Evolutionary conservation across 176 grass and related monocot genomes (phyloP), one percentile per base, ranked within the genome.

Genomic region (Zea luxurians): DNA sequence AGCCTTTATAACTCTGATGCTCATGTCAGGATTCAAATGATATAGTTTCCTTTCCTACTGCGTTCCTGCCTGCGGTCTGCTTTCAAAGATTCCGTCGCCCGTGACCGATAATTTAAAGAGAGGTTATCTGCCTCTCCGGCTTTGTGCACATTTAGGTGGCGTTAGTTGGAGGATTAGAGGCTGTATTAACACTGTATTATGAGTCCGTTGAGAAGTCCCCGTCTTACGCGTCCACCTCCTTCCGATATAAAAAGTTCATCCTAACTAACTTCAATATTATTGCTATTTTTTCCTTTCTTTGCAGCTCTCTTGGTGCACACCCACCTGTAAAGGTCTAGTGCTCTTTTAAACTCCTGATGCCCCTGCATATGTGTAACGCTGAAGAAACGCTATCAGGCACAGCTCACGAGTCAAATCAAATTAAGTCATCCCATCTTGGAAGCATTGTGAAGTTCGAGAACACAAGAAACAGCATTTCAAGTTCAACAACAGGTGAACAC

Each of bases 121-220:
- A 41, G 36, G 69, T 20, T 13, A 68, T 58, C 76, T 64, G 48
- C 37, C 61, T 48, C 13, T 69, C 65, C 64, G 43, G 18, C 77
- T 66, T 59, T 60, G 71, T 76, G 71, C 41, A 61, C 18, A 52
- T 81, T n/a, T 81, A 60, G 71, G 77, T 77, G 82, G 48, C 18
- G 49, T 76, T 85, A 57, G 72, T 81, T 73, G 66, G 78, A 48
- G 35, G 66, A 77, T 66, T 85, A 15, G 21, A 71, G 13, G 6
- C 7, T 52, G 66, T 44, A 77, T 74, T 83, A 45, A 64, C 47
- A 5, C 17, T 80, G 71, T 49, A 80, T 75, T 84, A 76, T 73
- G 57, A 82, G 78, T 89, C 66, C 44, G 83, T 85, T 89, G 78
- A 45, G 60, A 52, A 63, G 87, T 89, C 83, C 73, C 43, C 75